phyloP scores from a whole-genome alignment of 2,329 filamentous ascomycete species.

The Nigrospora oryzae region DNA sequence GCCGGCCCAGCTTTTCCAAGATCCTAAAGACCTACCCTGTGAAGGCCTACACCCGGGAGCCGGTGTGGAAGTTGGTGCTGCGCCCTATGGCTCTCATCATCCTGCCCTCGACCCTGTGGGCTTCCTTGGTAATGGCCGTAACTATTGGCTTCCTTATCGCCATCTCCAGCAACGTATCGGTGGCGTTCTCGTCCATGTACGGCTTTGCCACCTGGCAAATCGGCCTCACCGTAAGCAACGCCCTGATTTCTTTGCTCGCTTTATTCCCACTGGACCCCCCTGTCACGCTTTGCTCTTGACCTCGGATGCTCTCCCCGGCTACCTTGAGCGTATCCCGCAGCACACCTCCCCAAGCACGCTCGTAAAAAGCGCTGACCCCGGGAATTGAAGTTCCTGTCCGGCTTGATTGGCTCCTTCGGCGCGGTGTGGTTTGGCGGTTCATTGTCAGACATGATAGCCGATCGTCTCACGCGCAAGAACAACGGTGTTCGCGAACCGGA shows the following conservation, averaged over 20 bases:
- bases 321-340: too few species aligned
- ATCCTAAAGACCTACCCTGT: slow-evolving; percentile 16
- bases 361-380: too few species aligned
- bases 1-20: slow-evolving; percentile 35
- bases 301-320: too few species aligned
- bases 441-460: slow-evolving; percentile 36
- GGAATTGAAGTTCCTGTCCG: slow-evolving; percentile 28
- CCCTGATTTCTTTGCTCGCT: too few species aligned
- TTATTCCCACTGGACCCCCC: too few species aligned
- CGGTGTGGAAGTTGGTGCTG: slow-evolving; percentile 15
- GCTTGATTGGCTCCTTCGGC: slow-evolving; percentile 35
- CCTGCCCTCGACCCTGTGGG: slow-evolving; percentile 46
- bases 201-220: slow-evolving; percentile 34
- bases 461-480: slow-evolving; percentile 41
- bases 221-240: slow-evolving; percentile 29
- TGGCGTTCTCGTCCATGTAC: slow-evolving; percentile 32
- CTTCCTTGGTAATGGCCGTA: slow-evolving; percentile 42
- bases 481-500: slow-evolving; percentile 49
- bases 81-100: slow-evolving; percentile 40
- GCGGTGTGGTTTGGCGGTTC: slow-evolving; percentile 42
- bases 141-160: slow-evolving; percentile 48
- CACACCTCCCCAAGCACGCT: too few species aligned
- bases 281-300: too few species aligned
- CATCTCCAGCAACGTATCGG: slow-evolving; percentile 42
- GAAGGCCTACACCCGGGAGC: too few species aligned